Conservation (phyloP, 2,329 filamentous ascomycete genomes). For the Xylariaceae sp. region DNA sequence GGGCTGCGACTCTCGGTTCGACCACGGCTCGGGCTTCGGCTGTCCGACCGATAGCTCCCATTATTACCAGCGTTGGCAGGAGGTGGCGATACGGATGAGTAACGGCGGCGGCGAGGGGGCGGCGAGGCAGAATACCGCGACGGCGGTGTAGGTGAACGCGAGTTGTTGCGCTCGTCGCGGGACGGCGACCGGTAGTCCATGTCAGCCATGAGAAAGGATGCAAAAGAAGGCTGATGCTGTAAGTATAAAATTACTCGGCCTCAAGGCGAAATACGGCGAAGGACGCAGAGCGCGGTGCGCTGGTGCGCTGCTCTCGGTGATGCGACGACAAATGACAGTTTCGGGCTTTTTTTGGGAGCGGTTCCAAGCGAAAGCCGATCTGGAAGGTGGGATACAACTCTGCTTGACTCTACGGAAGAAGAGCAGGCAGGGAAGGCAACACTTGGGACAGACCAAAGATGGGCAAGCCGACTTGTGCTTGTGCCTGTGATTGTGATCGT, state of each 20-base stretch:
- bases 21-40: conserved; percentile 26
- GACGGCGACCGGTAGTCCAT: conserved; percentile 35
- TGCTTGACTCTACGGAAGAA: no score
- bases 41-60: conserved; percentile 33
- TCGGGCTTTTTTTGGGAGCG: neutral
- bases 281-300: neutral
- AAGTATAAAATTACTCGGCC: neutral
- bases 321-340: neutral
- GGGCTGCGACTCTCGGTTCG: conserved; percentile 31
- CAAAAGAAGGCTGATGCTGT: neutral
- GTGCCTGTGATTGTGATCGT: neutral
- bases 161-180: conserved; percentile 27
- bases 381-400: neutral
- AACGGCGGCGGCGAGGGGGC: conserved; percentile 31
- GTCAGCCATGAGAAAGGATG: neutral
- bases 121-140: conserved; percentile 39
- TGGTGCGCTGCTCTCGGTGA: neutral
- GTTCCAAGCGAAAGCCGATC: neutral
- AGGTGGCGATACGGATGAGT: conserved; percentile 29
- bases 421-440: neutral
- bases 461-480: neutral
- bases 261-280: neutral
- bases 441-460: neutral
- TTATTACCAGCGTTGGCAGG: conserved; percentile 34
- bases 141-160: conserved; percentile 36